Conservation (phyloP, 2,329 filamentous ascomycete species). For the Epichloe baconii region DNA sequence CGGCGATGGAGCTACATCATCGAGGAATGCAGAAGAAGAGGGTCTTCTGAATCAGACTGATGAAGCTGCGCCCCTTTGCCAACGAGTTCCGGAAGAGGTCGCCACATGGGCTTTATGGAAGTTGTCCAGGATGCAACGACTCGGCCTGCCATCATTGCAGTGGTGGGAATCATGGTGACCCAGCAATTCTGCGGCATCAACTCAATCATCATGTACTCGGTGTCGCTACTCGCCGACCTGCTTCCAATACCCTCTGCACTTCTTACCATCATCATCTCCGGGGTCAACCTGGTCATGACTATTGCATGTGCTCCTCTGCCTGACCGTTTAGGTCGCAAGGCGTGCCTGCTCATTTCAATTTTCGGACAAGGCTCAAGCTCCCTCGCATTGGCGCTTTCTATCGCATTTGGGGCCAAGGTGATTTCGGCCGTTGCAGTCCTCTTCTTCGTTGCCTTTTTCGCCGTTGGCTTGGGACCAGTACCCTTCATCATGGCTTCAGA, state of each 20-base stretch:
- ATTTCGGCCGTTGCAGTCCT: slow-evolving; percentile 73
- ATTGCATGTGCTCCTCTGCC: slow-evolving; percentile 69
- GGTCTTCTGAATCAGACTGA: slow-evolving; percentile 42
- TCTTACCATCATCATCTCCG: slow-evolving; percentile 77
- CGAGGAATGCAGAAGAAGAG: slow-evolving; percentile 48
- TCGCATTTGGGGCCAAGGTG: slow-evolving; percentile 57
- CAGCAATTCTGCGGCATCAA: slow-evolving; percentile 94
- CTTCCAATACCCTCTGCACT: slow-evolving; percentile 70
- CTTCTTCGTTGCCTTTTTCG: slow-evolving; percentile 80
- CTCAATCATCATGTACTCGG: slow-evolving; percentile 97
- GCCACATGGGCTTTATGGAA: slow-evolving; percentile 45
- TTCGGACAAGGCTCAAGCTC: slow-evolving; percentile 72
- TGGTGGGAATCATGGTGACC: slow-evolving; percentile 80
- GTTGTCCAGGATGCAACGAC: slow-evolving; percentile 56
- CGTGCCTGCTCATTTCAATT: slow-evolving; percentile 70
- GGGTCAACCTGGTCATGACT: slow-evolving; percentile 76
- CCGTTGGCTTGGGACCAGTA: slow-evolving; percentile 80
- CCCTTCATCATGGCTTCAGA: slow-evolving; percentile 91
- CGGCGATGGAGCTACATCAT: slow-evolving; percentile 22
- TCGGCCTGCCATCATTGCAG: slow-evolving; percentile 64
- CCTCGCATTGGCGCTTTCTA: slow-evolving; percentile 65
- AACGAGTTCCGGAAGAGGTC: not conserved
- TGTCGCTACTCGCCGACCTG: slow-evolving; percentile 70
- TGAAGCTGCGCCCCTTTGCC: slow-evolving; percentile 5
- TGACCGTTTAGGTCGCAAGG: slow-evolving; percentile 78